Percentiles rank a stretch among this genome's conserved stretches.
Evolutionary conservation across 148 eudicot species (phyloP).

Genomic region (Camellia lanceoleosa): DNA sequence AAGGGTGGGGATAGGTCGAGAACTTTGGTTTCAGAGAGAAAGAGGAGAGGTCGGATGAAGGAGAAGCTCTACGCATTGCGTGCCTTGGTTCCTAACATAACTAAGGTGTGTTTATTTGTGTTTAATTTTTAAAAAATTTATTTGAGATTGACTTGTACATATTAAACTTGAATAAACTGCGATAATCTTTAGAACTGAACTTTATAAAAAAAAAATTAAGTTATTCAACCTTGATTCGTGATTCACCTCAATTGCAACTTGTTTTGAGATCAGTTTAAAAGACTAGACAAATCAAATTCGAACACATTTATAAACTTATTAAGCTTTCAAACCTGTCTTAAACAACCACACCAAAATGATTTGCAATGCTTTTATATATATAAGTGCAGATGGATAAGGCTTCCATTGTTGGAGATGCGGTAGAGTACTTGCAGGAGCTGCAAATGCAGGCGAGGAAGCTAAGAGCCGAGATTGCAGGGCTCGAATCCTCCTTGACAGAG

Average conservation of each 20-base stretch:
- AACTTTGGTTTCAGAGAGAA: slow-evolving; percentile 74
- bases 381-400: slow-evolving; percentile 86
- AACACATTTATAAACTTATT: too few species aligned
- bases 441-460: slow-evolving; percentile 66
- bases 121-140: not conserved
- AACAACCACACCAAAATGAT: too few species aligned
- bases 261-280: too few species aligned
- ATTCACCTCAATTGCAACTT: too few species aligned
- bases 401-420: slow-evolving; percentile 93
- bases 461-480: slow-evolving; percentile 48
- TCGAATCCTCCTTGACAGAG: slow-evolving; percentile 44
- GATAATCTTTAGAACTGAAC: too few species aligned
- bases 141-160: too few species aligned
- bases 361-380: too few species aligned
- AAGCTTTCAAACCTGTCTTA: too few species aligned
- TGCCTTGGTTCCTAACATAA: slow-evolving; percentile 89
- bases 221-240: too few species aligned
- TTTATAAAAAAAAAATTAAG: too few species aligned
- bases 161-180: too few species aligned
- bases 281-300: too few species aligned
- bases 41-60: slow-evolving; percentile 84
- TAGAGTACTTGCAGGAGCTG: slow-evolving; percentile 62
- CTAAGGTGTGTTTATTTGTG: slow-evolving; percentile 46
- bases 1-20: slow-evolving; percentile 59
- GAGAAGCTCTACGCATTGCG: slow-evolving; percentile 87